These are phyloP conservation scores for Nakaseomyces delphensis DNA, from an alignment of 1,139 yeast genomes.

Conservation along the genomic window DNA sequence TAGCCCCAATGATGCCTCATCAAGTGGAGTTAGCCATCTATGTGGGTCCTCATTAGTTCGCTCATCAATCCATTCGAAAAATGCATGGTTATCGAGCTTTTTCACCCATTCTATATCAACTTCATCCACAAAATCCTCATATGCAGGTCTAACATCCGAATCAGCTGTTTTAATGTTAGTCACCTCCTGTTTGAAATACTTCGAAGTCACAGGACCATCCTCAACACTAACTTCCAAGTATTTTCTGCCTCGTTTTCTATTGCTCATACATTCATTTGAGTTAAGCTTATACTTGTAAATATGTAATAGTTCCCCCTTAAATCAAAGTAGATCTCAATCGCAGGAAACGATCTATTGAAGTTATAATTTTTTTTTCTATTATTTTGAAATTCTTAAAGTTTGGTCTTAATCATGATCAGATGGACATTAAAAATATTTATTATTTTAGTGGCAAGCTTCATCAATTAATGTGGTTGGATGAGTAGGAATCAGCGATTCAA, in stretches of 20 bases:
- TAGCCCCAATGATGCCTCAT: slow-evolving; percentile 5
- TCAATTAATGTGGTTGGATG: too few relatives aligned
- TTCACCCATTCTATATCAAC: slow-evolving; percentile 26
- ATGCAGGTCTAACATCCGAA: too few relatives aligned
- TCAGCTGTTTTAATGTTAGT: not conserved
- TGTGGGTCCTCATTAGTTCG: slow-evolving; percentile 23
- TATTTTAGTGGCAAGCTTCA: too few relatives aligned
- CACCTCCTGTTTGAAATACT: slow-evolving; percentile 17
- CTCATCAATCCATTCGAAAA: slow-evolving; percentile 22
- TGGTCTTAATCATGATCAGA: too few relatives aligned
- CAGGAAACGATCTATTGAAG: not conserved
- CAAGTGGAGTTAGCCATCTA: slow-evolving; percentile 19
- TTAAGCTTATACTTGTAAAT: slow-evolving; percentile 1
- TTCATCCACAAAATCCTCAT: not conserved
- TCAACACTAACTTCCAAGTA: slow-evolving; percentile 15
- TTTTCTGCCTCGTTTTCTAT: slow-evolving; percentile 8
- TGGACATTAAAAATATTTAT: too few relatives aligned
- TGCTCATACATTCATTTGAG: not conserved
- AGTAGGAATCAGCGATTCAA: too few relatives aligned
- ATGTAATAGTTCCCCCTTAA: too few relatives aligned
- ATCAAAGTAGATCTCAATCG: too few relatives aligned
- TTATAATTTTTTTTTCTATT: not conserved
- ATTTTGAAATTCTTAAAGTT: too few relatives aligned
- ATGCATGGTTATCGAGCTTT: slow-evolving; percentile 20
- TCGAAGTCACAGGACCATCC: slow-evolving; percentile 7